Evolutionary conservation across 129 eudicot genomes (phyloP).

Genomic region (Flaveria sonorensis): DNA sequence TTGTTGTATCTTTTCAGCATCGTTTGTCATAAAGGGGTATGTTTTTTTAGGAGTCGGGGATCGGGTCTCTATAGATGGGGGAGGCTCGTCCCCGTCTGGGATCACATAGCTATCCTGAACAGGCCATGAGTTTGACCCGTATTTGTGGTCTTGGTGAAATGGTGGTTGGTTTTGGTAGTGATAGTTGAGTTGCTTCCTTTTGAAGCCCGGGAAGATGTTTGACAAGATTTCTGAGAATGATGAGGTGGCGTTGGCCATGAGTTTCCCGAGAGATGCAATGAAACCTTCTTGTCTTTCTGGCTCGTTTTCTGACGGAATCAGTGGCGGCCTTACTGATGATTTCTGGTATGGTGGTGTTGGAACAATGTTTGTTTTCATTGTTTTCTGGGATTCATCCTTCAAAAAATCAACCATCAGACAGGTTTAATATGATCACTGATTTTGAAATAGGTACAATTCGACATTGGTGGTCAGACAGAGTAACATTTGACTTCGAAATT

Average conservation of each 20-base stretch:
- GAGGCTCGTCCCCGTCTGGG: slow-evolving; percentile 76
- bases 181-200: slow-evolving; percentile 41
- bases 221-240: slow-evolving; percentile 64
- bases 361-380: slow-evolving; percentile 39
- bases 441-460: not conserved
- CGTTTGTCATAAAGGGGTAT: slow-evolving; percentile 85
- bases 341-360: slow-evolving; percentile 53
- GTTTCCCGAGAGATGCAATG: slow-evolving; percentile 65
- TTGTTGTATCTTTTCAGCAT: slow-evolving; percentile 87
- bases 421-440: not conserved
- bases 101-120: slow-evolving; percentile 85
- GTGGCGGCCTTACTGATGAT: slow-evolving; percentile 57
- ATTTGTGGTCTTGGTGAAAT: slow-evolving; percentile 42
- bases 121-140: slow-evolving; percentile 66
- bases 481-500: not conserved
- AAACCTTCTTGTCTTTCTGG: slow-evolving; percentile 75
- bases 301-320: slow-evolving; percentile 75
- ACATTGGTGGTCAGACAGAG: no score
- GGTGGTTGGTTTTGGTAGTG: slow-evolving; percentile 47
- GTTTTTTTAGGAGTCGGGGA: slow-evolving; percentile 89
- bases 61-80: slow-evolving; percentile 82
- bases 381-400: slow-evolving; percentile 46
- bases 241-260: slow-evolving; percentile 56
- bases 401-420: slow-evolving; percentile 14
- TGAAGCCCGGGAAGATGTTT: slow-evolving; percentile 55